These are phyloP conservation scores for Cordyceps cicadae DNA, from an alignment of 2,329 filamentous ascomycete genomes.

Conservation along the genomic window DNA sequence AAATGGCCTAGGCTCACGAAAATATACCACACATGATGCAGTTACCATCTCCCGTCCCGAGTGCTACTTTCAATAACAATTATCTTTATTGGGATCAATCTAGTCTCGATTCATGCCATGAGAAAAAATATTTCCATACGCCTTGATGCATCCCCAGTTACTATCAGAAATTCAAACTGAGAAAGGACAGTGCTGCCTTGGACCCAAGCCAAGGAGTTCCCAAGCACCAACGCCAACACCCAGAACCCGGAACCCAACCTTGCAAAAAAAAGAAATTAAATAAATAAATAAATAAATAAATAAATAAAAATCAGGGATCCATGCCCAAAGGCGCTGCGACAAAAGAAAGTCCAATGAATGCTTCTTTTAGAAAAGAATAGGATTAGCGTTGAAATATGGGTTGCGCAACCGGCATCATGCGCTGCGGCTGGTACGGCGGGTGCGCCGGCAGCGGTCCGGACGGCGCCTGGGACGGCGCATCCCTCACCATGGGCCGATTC, in stretches of 20 bases:
- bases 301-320: too few species aligned
- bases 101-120: not conserved
- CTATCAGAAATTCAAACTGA: not conserved
- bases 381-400: not conserved
- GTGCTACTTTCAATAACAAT: not conserved
- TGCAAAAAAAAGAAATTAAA: not conserved
- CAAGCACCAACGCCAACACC: not conserved
- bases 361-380: not conserved
- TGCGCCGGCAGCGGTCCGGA: not conserved
- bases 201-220: not conserved
- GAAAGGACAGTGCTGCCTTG: not conserved
- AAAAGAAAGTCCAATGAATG: not conserved
- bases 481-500: conserved; percentile 7
- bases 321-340: not conserved
- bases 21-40: not conserved
- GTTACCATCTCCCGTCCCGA: not conserved
- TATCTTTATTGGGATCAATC: not conserved
- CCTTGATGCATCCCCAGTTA: not conserved
- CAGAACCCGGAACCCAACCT: not conserved
- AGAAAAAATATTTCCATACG: not conserved
- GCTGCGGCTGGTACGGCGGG: not conserved
- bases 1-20: not conserved
- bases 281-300: too few species aligned
- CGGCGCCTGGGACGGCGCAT: not conserved
- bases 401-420: not conserved